Base-by-base conservation (phyloP, 2,329 filamentous ascomycete genomes). In the Pseudohalonectria lignicola region DNA sequence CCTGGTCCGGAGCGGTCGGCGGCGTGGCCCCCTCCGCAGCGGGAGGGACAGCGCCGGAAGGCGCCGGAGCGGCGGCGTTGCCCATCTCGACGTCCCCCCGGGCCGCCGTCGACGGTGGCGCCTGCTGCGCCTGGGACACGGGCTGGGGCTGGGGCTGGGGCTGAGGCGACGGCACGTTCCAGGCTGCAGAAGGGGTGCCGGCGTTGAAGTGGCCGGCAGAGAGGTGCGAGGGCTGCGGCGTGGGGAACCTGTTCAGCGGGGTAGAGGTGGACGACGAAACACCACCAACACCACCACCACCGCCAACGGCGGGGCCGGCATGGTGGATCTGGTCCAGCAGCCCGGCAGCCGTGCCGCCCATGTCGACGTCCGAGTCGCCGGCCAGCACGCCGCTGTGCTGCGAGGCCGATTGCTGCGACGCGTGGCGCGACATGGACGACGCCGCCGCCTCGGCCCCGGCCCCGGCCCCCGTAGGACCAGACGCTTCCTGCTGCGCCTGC, bases 251-350 rank as follows among this genome's bases (percentile, higher is more conserved):
- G 49, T 74, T 76, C 18, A 64, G 59, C 0, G 78, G 76, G 6
- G 79, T 82, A 3, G 75, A 73, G 40, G 60, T 71, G 29, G 64
- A 70, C 8, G 74, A 76, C 10, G 12, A 7, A 26, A 7, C 23
- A 7, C 8, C 12, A 26, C 12, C 23, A n/a, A n/a, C n/a, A n/a
- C n/a, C n/a, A n/a, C n/a, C n/a, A n/a, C n/a, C n/a, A n/a, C n/a
- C n/a, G n/a, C n/a, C n/a, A n/a, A n/a, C n/a, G 19, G 30, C 16
- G 37, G 75, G 67, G 19, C 70, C 76, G 13, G 71, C 71, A 13
- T 19, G 32, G 44, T 80, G 75, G 62, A 81, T 82, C 56, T 82
- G 76, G 46, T 83, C 79, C 5, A 84, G 63, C n/a, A 81, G 59
- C 39, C 71, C 75, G 17, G 76, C 74, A 13, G 74, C 76, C 13